Conservation (phyloP, 495 filamentous ascomycete genomes). For the Aspergillus cavernicola region DNA sequence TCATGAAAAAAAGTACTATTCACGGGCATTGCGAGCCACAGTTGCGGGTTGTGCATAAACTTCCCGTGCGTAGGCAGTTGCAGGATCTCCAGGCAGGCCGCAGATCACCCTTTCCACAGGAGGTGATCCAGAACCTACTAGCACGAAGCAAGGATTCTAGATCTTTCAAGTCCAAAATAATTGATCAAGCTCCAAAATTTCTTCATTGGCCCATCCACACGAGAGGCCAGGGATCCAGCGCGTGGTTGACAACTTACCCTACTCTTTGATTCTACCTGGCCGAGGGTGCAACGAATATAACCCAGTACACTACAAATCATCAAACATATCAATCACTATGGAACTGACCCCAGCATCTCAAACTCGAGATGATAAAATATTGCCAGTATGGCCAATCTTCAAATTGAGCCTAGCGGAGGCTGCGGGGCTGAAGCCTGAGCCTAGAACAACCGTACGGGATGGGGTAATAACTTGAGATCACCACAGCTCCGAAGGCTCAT, state of each 20-base stretch:
- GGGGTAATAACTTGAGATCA: constrained; percentile 23
- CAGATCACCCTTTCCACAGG: constrained; percentile 17
- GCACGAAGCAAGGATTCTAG: constrained; percentile 39
- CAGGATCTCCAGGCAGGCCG: constrained; percentile 18
- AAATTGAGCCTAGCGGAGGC: background rate
- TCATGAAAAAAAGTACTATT: constrained; percentile 17
- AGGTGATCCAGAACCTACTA: constrained; percentile 24
- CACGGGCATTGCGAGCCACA: constrained; percentile 1
- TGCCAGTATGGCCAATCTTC: background rate
- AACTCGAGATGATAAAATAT: background rate
- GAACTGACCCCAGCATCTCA: background rate
- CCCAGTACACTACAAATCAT: background rate
- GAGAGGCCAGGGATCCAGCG: background rate
- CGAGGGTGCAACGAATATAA: too few relatives aligned
- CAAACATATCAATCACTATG: background rate
- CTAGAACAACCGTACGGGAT: constrained; percentile 10
- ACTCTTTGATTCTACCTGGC: background rate
- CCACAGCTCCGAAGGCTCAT: constrained; percentile 26
- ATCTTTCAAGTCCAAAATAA: background rate
- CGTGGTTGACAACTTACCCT: background rate
- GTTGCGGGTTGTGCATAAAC: constrained; percentile 19
- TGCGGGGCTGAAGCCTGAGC: too few relatives aligned
- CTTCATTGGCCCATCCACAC: constrained; percentile 30
- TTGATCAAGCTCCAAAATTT: constrained; percentile 7
- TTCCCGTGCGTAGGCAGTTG: constrained; percentile 20